These are phyloP conservation scores for Pleomassaria siparia DNA, from an alignment of 2,329 filamentous ascomycete genomes.

Conservation along the genomic window DNA sequence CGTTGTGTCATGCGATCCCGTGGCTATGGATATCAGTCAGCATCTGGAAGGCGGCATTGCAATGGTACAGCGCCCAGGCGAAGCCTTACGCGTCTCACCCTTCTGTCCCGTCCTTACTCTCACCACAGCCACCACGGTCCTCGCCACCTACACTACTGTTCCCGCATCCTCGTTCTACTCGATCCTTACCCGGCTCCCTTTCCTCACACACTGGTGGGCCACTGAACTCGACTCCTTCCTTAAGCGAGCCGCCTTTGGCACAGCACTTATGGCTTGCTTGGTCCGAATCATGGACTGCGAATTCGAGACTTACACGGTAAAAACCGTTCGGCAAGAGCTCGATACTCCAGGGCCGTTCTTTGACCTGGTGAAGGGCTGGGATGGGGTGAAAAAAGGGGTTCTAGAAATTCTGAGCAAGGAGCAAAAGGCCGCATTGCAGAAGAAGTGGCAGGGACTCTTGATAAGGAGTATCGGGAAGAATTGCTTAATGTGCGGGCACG, in stretches of 20 bases:
- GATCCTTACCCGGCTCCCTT: constrained; percentile 12
- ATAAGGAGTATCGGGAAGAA: neutral
- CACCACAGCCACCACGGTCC: constrained; percentile 9
- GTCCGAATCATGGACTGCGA: constrained; percentile 12
- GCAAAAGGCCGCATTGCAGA: neutral
- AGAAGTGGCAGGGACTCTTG: neutral
- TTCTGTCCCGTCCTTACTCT: constrained; percentile 16
- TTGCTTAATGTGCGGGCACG: neutral
- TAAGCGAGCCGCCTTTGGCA: constrained; percentile 11
- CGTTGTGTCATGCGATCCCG: neutral
- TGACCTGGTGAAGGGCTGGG: neutral
- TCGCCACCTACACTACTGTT: constrained; percentile 12
- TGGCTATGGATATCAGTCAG: neutral
- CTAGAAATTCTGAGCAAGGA: neutral
- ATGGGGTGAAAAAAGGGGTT: neutral
- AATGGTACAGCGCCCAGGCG: constrained; percentile 15
- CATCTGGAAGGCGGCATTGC: constrained; percentile 18
- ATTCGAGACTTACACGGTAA: constrained; percentile 4
- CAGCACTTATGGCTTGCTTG: constrained; percentile 7
- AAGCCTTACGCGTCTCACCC: constrained; percentile 19
- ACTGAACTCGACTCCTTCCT: constrained; percentile 13
- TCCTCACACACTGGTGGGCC: constrained; percentile 18
- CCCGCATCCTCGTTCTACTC: constrained; percentile 8
- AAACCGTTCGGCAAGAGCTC: neutral
- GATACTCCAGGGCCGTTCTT: neutral